Evolutionary conservation across 495 filamentous ascomycete species (phyloP), one percentile per base, ranked within the genome.

Genomic region (Chaetomium cochliodes): DNA sequence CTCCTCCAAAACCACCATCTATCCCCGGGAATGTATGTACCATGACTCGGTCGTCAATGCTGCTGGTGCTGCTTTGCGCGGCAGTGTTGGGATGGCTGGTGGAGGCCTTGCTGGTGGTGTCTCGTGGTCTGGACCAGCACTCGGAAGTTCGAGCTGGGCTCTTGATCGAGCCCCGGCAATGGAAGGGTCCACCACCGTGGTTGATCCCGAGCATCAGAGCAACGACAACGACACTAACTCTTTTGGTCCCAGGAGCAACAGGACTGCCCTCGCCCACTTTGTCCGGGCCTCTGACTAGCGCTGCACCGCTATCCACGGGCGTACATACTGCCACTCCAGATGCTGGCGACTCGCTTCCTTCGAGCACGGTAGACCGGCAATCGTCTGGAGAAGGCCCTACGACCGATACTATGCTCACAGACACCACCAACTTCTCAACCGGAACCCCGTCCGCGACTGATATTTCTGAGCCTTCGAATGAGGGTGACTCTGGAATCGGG

Each of bases 331-430:
- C 62, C 12, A 4, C 37, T 26, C 20, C 37, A 42, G 50, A 25
- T 55, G 18, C 62, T 44, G 33, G 20, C 23, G 30, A 52, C 22
- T 50, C 51, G 1, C 16, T 22, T 11, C 13, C 54, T 53, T 37
- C 20, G 22, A 52, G 25, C 37, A 49, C 37, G 28, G 20, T 25
- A 42, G 42, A 44, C 28, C 9, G 28, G 52, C 39, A 53, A 30
- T 53, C 63, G 26, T 58, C 66, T 9, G 59, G 47, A 33, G 63
- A 67, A 47, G 60, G 54, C 28, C 25, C 37, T 0, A 33, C 30
- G 53, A 66, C 65, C 47, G 72, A 63, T 60, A 67, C 65, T 69
- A 71, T 74, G 73, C 67, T 66, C 58, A 63, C 70, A 20, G 68
- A 63, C 28, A 65, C 39, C 37, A 23, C 62, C 30, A 64, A 37